Evolutionary conservation across 768 basidiomycete species (phyloP), one percentile per base, ranked within the genome.

Genomic region (Serendipita sp.): DNA sequence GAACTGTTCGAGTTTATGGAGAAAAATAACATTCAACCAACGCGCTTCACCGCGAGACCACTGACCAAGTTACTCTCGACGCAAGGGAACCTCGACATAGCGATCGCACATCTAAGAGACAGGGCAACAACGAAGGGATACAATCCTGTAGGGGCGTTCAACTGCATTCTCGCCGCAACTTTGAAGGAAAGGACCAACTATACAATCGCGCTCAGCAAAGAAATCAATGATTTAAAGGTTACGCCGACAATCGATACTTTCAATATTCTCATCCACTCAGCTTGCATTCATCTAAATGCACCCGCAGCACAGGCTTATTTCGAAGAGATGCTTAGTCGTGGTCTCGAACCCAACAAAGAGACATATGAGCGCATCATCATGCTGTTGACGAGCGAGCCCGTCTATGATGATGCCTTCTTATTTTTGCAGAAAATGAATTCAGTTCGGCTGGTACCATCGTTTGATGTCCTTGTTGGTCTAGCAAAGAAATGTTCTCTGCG

Each of bases 351-450:
- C 16, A 77, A 90, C 70, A 72, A 74, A 44, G 73, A 75, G 33
- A 88, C 85, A 2, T 91, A 84, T 72, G 81, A 84, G 68, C 76
- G 78, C 36, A 78, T 91, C 74, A 81, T 93, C 66, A 67, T 75
- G 10, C 78, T 93, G 13, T 33, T 65, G 13, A 36, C 66, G 18
- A 83, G 83, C 0, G 85, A 88, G 69, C 72, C 80, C 5, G 77
- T 75, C 2, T 94, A 91, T 72, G 90, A 92, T 70, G 88, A 91
- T 66, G 88, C 90, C 0, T 93, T 93, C 74, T 85, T 83, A 70
- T 91, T 89, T 73, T 78, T 95, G 36, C 90, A 92, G 71, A 86
- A 88, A 75, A 89, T 91, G 87, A 92, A 93, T 72, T 73, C 77
- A 0, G 79, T 78, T 40, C 76, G 76, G 6, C 75, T 82, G 68